Conservation (phyloP, 805 yeast genomes). For the Kodamaea nitidulidarum region DNA sequence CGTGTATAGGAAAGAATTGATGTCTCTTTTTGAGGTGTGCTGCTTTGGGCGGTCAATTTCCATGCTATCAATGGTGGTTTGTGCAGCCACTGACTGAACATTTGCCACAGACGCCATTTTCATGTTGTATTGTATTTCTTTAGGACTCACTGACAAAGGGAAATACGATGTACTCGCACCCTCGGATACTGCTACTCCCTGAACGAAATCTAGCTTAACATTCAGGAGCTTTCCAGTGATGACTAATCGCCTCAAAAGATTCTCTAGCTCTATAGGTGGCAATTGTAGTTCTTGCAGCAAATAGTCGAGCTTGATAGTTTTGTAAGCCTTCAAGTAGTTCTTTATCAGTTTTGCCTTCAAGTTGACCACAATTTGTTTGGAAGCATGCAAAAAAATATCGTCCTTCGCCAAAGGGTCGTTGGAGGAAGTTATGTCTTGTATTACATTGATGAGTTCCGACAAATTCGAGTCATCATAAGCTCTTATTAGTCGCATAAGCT, state of each 20-base stretch:
- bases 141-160: slow-evolving; percentile 18
- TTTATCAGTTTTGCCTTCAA: slow-evolving; percentile 29
- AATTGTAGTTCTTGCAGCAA: slow-evolving; percentile 19
- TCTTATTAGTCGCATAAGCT: slow-evolving; percentile 25
- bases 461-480: slow-evolving; percentile 30
- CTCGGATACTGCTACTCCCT: slow-evolving; percentile 17
- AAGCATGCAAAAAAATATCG: slow-evolving; percentile 27
- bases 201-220: slow-evolving; percentile 28
- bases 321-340: slow-evolving; percentile 30
- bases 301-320: slow-evolving; percentile 25
- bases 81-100: background rate
- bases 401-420: slow-evolving; percentile 27
- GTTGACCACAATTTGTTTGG: slow-evolving; percentile 23
- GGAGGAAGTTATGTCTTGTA: slow-evolving; percentile 15
- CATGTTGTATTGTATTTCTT: slow-evolving; percentile 21
- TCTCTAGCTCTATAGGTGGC: slow-evolving; percentile 23
- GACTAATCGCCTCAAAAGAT: slow-evolving; percentile 24
- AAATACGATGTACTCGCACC: background rate
- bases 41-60: slow-evolving; percentile 11
- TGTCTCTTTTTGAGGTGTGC: background rate
- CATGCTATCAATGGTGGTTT: slow-evolving; percentile 8
- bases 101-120: slow-evolving; percentile 5
- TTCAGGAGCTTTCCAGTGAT: slow-evolving; percentile 26
- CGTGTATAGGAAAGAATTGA: slow-evolving; percentile 9
- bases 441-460: slow-evolving; percentile 14